A percentile compares a stretch with the other conserved stretches of the same genome.
phyloP scores from a whole-genome alignment of 495 filamentous ascomycete species.

The Talaromyces ruber region DNA sequence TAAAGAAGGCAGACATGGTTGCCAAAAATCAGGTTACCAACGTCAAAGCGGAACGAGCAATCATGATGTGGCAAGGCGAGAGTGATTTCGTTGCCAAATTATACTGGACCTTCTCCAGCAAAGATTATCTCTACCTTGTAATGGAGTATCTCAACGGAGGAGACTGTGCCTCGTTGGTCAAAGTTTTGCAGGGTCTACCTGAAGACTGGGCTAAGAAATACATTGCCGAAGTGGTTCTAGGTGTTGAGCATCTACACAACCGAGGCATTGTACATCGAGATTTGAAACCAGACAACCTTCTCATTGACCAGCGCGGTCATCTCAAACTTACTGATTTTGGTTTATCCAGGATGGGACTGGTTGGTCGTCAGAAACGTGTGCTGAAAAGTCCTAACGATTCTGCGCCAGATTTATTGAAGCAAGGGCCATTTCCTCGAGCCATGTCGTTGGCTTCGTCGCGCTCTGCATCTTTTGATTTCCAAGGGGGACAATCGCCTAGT shows the following conservation, averaged over 20 bases:
- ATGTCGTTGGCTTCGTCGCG: constrained; percentile 84
- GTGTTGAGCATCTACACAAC: constrained; percentile 89
- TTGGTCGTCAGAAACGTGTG: constrained; percentile 90
- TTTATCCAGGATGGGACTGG: constrained; percentile 91
- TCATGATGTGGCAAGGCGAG: constrained; percentile 99
- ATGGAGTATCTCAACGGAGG: constrained; percentile 99
- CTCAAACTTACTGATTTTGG: constrained; percentile 97
- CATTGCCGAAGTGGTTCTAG: constrained; percentile 87
- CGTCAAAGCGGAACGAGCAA: constrained; percentile 97
- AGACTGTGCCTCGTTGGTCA: constrained; percentile 93
- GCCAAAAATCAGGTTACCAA: constrained; percentile 99
- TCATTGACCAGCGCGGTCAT: constrained; percentile 96
- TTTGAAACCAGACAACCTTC: constrained; percentile 91
- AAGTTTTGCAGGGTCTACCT: constrained; percentile 78
- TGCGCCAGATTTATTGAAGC: constrained; percentile 83
- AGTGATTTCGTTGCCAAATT: constrained; percentile 98
- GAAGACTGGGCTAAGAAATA: constrained; percentile 99
- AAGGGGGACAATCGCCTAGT: constrained; percentile 66
- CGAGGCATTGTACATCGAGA: constrained; percentile 94
- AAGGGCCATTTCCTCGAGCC: constrained; percentile 79
- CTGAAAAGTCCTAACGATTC: constrained; percentile 73
- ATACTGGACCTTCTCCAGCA: constrained; percentile 99
- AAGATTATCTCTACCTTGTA: constrained; percentile 95
- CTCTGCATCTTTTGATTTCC: constrained; percentile 92
- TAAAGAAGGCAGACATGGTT: constrained; percentile 99